Evolutionary conservation across 768 basidiomycete genomes (phyloP).

Genomic region (Mycena floridula): DNA sequence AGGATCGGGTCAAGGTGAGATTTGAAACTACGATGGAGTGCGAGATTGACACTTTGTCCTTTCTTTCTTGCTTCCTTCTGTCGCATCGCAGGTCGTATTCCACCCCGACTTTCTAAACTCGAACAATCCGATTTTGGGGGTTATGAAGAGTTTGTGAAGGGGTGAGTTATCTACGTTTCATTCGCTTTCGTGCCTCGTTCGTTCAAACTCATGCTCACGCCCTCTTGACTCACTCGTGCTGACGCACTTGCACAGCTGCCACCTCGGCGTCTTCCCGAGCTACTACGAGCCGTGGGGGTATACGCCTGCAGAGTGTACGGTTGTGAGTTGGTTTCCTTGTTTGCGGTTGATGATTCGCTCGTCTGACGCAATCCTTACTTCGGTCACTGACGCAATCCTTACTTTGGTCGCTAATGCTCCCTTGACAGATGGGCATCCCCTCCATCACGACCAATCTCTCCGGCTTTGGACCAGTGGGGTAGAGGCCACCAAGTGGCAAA

Average conservation of each 20-base stretch:
- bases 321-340: too few relatives aligned
- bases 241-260: conserved; percentile 96
- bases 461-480: too few relatives aligned
- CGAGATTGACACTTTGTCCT: too few relatives aligned
- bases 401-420: conserved; percentile 8
- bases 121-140: conserved; percentile 98
- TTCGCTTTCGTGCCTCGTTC: too few relatives aligned
- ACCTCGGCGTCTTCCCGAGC: conserved; percentile 96
- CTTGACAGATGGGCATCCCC: conserved; percentile 87
- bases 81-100: conserved; percentile 57
- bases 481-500: too few relatives aligned
- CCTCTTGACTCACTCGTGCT: too few relatives aligned
- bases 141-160: conserved; percentile 99
- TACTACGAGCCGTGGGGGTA: conserved; percentile 98
- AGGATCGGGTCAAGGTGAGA: conserved; percentile 92
- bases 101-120: conserved; percentile 98
- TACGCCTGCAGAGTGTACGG: conserved; percentile 98
- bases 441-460: conserved; percentile 96
- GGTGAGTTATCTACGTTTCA: too few relatives aligned
- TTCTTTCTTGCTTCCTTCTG: not conserved
- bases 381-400: too few relatives aligned
- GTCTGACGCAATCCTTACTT: too few relatives aligned
- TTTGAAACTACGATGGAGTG: conserved; percentile 46
- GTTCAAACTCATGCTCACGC: too few relatives aligned
- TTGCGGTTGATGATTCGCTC: too few relatives aligned